Base-by-base conservation (phyloP, 2,329 filamentous ascomycete species). In the Pseudovirgaria hyperparasitica region DNA sequence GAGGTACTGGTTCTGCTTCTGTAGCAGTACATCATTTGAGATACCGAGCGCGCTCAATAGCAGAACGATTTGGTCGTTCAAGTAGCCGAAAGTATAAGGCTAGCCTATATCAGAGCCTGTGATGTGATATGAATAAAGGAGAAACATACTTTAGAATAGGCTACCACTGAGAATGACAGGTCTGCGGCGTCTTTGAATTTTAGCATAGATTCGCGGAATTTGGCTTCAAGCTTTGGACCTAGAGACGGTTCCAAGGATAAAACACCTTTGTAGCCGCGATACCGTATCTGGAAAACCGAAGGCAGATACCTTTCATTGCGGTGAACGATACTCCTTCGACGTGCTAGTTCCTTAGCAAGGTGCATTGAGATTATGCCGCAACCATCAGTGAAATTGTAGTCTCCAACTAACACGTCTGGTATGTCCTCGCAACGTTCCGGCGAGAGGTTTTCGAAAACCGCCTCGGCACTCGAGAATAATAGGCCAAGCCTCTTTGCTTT, bases 221-320 rank as follows among this genome's bases (percentile, higher is more conserved):
- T 34, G 12, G 42, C 39, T 25, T 38, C 32, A 10, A 39, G 34
- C 20, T 43, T 30, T 23, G 34, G 35, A 23, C 39, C 41, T 20
- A 60, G 34, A 19, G 39, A 44, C 5, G 46, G 48, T 26, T 60
- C 55, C 9, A 57, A 23, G 8, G 47, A 59, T 17, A 60, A 43
- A 5, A 59, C 55, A 2, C 56, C 56, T 29, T 60, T 60, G 33
- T 61, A 60, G 3, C 57, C 57, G 2, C 51, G 45, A 35, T 60
- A 60, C 16, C 54, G 40, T 15, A 60, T 57, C 31, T 61, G 54
- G 28, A 52, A 54, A 4, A 58, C 57, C 0, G 53, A 55, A 8
- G 56, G 57, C 5, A 41, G 40, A 30, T 61, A 60, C 16, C 46
- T 38, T 16, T 33, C 32, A 23, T 57, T 47, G 9, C 56, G 44